These are phyloP conservation scores for Teunomyces cretensis DNA, from an alignment of 805 yeast species.

Conservation along the genomic window DNA sequence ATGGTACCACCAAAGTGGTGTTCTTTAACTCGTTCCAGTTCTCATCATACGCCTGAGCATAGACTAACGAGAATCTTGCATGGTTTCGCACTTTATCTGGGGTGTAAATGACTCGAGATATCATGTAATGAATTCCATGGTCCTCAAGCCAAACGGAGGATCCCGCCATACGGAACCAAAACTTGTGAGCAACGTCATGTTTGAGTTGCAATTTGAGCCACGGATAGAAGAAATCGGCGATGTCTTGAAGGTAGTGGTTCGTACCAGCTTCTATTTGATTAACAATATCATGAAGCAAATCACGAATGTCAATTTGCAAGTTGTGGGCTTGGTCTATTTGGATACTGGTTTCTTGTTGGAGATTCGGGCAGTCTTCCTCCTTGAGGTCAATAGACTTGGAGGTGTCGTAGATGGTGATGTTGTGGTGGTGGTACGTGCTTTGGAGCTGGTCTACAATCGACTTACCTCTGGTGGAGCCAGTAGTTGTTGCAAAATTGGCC, in stretches of 20 bases:
- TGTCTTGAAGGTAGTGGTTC: conserved; percentile 19
- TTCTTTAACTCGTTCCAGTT: conserved; percentile 22
- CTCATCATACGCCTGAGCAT: conserved; percentile 21
- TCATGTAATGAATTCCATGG: conserved; percentile 48
- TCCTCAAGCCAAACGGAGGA: conserved; percentile 53
- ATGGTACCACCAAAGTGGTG: conserved; percentile 21
- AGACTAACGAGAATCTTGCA: conserved; percentile 24
- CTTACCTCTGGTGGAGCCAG: not conserved
- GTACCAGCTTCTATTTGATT: conserved; percentile 12
- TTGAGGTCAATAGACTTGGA: not conserved
- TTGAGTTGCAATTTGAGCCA: conserved; percentile 14
- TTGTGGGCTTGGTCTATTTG: not conserved
- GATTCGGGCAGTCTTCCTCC: not conserved
- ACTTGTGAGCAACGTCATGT: conserved; percentile 13
- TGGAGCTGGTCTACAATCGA: not conserved
- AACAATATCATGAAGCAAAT: conserved; percentile 1
- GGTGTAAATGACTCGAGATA: conserved; percentile 29
- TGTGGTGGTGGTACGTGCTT: not conserved
- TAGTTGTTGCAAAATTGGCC: not conserved
- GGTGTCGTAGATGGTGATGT: not conserved
- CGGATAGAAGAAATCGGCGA: conserved; percentile 24
- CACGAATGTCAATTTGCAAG: conserved; percentile 2
- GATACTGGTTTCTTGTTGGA: not conserved
- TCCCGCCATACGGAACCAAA: conserved; percentile 51
- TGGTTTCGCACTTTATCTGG: conserved; percentile 24